These are phyloP conservation scores for Penicillium sp. DNA, from an alignment of 2,329 filamentous ascomycete species.

Conservation along the genomic window DNA sequence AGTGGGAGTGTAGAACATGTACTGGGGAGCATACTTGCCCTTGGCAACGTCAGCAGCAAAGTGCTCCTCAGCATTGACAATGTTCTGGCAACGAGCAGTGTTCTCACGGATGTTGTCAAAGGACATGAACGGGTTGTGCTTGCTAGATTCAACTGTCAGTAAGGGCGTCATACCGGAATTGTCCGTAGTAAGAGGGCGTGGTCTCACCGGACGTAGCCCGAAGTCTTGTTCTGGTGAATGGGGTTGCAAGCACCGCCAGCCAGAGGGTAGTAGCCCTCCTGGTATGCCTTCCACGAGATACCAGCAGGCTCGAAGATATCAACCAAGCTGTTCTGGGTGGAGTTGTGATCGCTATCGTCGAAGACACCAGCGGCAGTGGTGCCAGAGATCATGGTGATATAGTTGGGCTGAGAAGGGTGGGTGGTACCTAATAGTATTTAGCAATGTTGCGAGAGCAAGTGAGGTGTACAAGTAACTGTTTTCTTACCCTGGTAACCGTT, in stretches of 20 bases:
- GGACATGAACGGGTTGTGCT: slow-evolving; percentile 28
- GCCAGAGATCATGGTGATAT: slow-evolving; percentile 24
- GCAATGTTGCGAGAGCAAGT: no score
- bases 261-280: slow-evolving; percentile 23
- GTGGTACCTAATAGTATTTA: slow-evolving; percentile 16
- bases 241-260: slow-evolving; percentile 23
- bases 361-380: slow-evolving; percentile 20
- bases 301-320: slow-evolving; percentile 25
- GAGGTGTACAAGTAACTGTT: not conserved
- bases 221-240: slow-evolving; percentile 11
- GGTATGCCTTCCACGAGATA: slow-evolving; percentile 24
- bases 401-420: slow-evolving; percentile 25
- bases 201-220: slow-evolving; percentile 22
- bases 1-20: slow-evolving; percentile 23
- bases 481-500: slow-evolving; percentile 8
- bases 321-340: slow-evolving; percentile 20
- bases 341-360: slow-evolving; percentile 24
- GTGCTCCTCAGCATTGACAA: slow-evolving; percentile 25
- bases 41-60: slow-evolving; percentile 22
- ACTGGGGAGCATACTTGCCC: slow-evolving; percentile 15
- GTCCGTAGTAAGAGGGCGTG: not conserved
- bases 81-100: slow-evolving; percentile 23
- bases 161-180: not conserved
- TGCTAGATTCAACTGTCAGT: slow-evolving; percentile 10
- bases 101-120: slow-evolving; percentile 28